These are phyloP conservation scores for Candida mattraensis DNA, from an alignment of 805 yeast species.

Conservation along the genomic window DNA sequence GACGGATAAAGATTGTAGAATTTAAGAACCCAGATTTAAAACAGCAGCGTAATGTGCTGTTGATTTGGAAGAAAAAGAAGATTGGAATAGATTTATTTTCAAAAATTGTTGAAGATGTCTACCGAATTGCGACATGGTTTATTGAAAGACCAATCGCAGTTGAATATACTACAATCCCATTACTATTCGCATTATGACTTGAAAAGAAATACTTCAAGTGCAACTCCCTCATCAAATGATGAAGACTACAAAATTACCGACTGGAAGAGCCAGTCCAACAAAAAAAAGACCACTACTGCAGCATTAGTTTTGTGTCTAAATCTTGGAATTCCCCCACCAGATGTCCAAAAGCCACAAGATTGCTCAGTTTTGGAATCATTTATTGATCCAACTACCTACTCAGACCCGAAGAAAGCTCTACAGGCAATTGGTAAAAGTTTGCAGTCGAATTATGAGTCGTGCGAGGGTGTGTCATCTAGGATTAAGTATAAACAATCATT, in stretches of 20 bases:
- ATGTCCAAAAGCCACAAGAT: slow-evolving; percentile 87
- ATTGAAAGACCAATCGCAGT: slow-evolving; percentile 30
- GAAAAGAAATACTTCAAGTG: slow-evolving; percentile 88
- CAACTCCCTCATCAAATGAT: slow-evolving; percentile 65
- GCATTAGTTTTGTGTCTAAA: slow-evolving; percentile 89
- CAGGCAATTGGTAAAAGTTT: slow-evolving; percentile 87
- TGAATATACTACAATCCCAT: slow-evolving; percentile 31
- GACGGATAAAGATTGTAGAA: too few species aligned
- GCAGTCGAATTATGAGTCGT: slow-evolving; percentile 84
- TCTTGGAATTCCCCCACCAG: slow-evolving; percentile 97
- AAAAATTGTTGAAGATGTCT: slow-evolving; percentile 18
- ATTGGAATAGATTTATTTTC: too few species aligned
- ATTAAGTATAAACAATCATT: slow-evolving; percentile 87
- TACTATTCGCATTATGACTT: slow-evolving; percentile 70
- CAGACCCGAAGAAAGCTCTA: slow-evolving; percentile 86
- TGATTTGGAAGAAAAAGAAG: too few species aligned
- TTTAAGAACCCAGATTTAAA: too few species aligned
- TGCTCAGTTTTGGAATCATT: slow-evolving; percentile 91
- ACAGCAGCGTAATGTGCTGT: too few species aligned
- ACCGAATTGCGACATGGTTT: slow-evolving; percentile 33
- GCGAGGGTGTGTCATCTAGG: slow-evolving; percentile 58
- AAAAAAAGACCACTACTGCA: slow-evolving; percentile 91
- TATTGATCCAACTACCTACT: slow-evolving; percentile 80
- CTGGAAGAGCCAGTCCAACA: slow-evolving; percentile 88
- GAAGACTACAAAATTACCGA: slow-evolving; percentile 74